Conservation (phyloP, 2,329 filamentous ascomycete genomes). For the Penicillium griseofulvum region DNA sequence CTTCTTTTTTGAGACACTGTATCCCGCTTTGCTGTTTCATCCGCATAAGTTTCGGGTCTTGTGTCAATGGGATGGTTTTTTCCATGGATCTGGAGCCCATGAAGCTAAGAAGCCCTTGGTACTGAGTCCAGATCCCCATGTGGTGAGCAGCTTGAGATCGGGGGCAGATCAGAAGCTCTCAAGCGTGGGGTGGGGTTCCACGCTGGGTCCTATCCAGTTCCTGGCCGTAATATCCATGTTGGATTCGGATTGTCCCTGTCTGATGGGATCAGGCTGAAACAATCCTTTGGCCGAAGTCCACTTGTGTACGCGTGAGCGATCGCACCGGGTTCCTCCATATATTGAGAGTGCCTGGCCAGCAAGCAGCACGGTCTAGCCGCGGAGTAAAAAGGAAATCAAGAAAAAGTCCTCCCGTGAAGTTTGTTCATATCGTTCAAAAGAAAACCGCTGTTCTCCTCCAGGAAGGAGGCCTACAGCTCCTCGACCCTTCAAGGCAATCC, state of each 20-base stretch:
- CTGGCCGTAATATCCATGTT: slow-evolving; percentile 3
- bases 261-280: background rate
- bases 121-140: background rate
- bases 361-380: slow-evolving; percentile 3
- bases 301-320: background rate
- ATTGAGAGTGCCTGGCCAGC: slow-evolving; percentile 2
- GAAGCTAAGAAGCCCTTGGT: background rate
- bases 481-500: slow-evolving; percentile 32
- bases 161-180: background rate
- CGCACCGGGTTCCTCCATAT: background rate
- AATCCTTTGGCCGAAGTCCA: background rate
- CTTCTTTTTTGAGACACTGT: slow-evolving; percentile 5
- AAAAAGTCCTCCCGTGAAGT: slow-evolving; percentile 8
- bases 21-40: slow-evolving; percentile 3
- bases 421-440: background rate
- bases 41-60: slow-evolving; percentile 6
- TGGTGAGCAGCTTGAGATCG: background rate
- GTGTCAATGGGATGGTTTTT: background rate
- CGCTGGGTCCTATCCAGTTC: slow-evolving; percentile 6
- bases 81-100: background rate
- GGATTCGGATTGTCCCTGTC: background rate
- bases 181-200: background rate
- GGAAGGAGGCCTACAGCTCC: slow-evolving; percentile 3
- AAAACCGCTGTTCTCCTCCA: background rate
- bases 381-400: slow-evolving; percentile 4